Evolutionary conservation across 2,329 filamentous ascomycete genomes (phyloP).

Genomic region (Beauveria caledonica): DNA sequence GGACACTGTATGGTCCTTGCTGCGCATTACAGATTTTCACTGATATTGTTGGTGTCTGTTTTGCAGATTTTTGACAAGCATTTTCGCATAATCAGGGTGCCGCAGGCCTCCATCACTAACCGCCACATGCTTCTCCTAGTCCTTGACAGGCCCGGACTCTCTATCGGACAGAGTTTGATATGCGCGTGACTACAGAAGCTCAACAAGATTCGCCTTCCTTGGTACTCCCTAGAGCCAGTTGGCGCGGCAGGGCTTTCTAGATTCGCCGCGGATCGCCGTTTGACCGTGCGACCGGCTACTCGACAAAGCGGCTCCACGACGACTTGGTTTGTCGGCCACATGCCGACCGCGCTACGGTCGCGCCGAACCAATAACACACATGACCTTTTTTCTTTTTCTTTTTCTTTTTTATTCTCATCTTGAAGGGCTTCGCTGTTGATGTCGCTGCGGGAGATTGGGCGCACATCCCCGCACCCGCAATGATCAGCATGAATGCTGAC

Average conservation of each 20-base stretch:
- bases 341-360: neutral
- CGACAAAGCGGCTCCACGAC: neutral
- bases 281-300: neutral
- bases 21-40: neutral
- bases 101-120: neutral
- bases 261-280: neutral
- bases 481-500: neutral
- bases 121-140: neutral
- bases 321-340: neutral
- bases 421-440: neutral
- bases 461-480: neutral
- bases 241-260: too few species aligned
- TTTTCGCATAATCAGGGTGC: neutral
- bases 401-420: neutral
- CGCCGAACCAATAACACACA: neutral
- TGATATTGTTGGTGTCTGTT: neutral
- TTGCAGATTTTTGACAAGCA: neutral
- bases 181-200: neutral
- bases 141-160: neutral
- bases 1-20: neutral
- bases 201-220: neutral
- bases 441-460: neutral
- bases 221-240: too few species aligned
- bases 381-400: neutral
- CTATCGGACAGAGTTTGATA: neutral